These are phyloP conservation scores for Xylariaceae sp. DNA, from an alignment of 2,329 filamentous ascomycete genomes.

Conservation along the genomic window DNA sequence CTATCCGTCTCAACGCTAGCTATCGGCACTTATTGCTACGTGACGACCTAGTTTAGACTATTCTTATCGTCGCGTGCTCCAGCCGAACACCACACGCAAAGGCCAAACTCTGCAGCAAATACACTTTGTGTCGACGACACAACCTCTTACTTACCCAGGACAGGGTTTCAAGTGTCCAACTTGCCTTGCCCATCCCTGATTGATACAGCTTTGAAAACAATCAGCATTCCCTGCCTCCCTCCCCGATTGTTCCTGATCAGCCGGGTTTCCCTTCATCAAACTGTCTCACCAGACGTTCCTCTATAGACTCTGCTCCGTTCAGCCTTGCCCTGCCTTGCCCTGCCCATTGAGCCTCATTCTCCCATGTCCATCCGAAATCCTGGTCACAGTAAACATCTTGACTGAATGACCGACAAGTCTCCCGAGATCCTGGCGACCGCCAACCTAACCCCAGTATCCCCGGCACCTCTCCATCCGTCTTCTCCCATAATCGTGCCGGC, in stretches of 20 bases:
- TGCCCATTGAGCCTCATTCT: neutral
- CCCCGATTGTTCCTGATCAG: too few species aligned
- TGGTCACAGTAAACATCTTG: constrained; percentile 1
- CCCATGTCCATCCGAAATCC: neutral
- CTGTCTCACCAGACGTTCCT: neutral
- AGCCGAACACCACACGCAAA: neutral
- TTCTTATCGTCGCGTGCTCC: neutral
- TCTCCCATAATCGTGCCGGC: constrained; percentile 51
- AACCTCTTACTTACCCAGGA: neutral
- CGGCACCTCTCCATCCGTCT: constrained; percentile 50
- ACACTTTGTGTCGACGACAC: neutral
- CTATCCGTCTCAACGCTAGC: neutral
- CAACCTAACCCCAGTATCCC: constrained; percentile 56
- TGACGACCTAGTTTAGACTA: neutral
- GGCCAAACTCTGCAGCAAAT: neutral
- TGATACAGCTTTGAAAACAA: neutral
- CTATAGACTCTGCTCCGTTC: too few species aligned
- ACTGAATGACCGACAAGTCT: constrained; percentile 51
- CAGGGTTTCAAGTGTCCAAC: neutral
- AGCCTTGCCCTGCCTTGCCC: neutral
- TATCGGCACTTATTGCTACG: neutral
- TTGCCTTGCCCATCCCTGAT: neutral
- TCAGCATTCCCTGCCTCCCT: neutral
- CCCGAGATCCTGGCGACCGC: constrained; percentile 56
- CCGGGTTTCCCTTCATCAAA: neutral